Base-by-base conservation (phyloP, 1,284 basidiomycete genomes). In the Cryptococcus sp. region DNA sequence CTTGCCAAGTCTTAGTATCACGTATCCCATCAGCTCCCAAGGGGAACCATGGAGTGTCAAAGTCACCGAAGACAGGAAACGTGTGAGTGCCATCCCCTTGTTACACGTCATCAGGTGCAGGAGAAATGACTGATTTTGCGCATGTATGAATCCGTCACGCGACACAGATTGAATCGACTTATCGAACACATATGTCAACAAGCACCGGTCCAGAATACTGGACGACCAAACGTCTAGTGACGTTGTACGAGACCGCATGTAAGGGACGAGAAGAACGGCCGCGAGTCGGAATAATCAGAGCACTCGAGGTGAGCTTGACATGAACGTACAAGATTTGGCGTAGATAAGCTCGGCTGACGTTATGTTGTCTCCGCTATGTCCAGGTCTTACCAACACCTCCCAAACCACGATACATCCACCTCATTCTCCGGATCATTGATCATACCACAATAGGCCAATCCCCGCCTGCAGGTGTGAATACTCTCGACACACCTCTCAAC, bases 1-100 rank as follows among this genome's bases (percentile, higher is more conserved):
- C 64, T 80, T 93, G 3, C 90, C 89, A 0, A 84, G 88, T 68
- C 84, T 93, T 69, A 86, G 85, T 38, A 90, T 87, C 23, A 86
- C 91, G 25, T 95, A 93, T 73, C 90, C 90, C 0, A 93, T 94
- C 72, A 88, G 87, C 40, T 85, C 88, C 2, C 69, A 85, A 17
- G 88, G 88, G 54, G 90, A 91, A 19, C 91, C 91, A 2, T 89
- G 85, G 51, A 89, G 85, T 6, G 85, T 87, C 0, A 84, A 83
- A 6, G 81, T 91, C 54, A 86, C 73, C 17, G 73, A 73, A 38
- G 75, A 80, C 40, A 67, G 75, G 23, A 55, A 72, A 45, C 53
- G 64, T 61, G 76, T 76, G 50, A 54, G 72, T 31, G 3, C 13
- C 25, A 46, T 17, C 25, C 35, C 25, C 17, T 13, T 35, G 38